These are phyloP conservation scores for Aspergillus mulundensis DNA, from an alignment of 495 filamentous ascomycete species.

Conservation along the genomic window DNA sequence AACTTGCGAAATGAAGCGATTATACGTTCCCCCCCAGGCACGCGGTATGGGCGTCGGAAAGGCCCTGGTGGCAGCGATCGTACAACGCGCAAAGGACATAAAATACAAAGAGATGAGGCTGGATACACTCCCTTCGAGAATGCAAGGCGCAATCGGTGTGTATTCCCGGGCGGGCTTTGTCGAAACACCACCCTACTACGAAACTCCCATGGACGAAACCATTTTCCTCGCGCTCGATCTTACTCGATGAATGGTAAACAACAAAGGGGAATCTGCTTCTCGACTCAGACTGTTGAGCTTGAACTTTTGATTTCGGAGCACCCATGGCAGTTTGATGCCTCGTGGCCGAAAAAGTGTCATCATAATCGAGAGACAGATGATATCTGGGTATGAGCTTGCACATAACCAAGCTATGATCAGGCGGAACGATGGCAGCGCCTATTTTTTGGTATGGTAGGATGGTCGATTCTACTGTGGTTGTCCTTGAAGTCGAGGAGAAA, in stretches of 20 bases:
- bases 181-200: constrained; percentile 52
- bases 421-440: neutral
- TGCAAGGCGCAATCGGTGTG: constrained; percentile 47
- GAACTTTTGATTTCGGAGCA: constrained; percentile 24
- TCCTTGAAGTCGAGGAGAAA: neutral
- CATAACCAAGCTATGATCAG: neutral
- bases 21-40: constrained; percentile 45
- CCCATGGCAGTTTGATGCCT: constrained; percentile 21
- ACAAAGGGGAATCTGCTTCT: neutral
- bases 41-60: constrained; percentile 48
- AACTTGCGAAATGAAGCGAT: constrained; percentile 59
- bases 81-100: constrained; percentile 39
- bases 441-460: too few relatives aligned
- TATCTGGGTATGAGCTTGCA: neutral
- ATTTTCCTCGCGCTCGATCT: constrained; percentile 36
- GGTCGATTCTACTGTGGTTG: neutral
- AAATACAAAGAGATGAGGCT: constrained; percentile 54
- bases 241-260: neutral
- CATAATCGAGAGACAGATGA: constrained; percentile 19
- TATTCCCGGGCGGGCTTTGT: constrained; percentile 52
- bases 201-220: constrained; percentile 50
- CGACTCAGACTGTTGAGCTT: constrained; percentile 40
- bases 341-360: constrained; percentile 29
- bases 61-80: constrained; percentile 37
- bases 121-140: constrained; percentile 52